These are phyloP conservation scores for Dysphania ambrosioides DNA, from an alignment of 148 eudicot genomes.

Conservation along the genomic window DNA sequence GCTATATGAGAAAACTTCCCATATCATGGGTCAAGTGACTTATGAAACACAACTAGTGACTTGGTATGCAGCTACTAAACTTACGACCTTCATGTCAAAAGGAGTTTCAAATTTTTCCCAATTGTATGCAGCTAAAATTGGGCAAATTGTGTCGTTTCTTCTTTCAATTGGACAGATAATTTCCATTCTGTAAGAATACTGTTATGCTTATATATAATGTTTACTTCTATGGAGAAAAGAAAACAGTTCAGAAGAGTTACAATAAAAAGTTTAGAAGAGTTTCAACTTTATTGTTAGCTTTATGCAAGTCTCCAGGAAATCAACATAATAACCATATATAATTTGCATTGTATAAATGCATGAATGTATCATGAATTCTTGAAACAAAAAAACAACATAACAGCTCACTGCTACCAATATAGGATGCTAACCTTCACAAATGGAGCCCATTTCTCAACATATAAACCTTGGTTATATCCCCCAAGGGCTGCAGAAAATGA, in stretches of 20 bases:
- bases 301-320: neutral
- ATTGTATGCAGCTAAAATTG: neutral
- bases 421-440: constrained; percentile 75
- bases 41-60: neutral
- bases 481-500: constrained; percentile 64
- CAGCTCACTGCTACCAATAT: neutral
- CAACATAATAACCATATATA: neutral
- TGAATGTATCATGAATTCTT: neutral
- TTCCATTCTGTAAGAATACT: neutral
- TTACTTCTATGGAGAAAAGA: neutral
- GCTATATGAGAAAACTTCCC: neutral
- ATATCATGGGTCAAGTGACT: neutral
- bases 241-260: neutral
- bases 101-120: neutral
- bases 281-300: neutral
- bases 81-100: neutral
- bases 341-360: neutral
- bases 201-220: neutral
- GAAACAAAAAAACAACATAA: neutral
- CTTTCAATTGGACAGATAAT: neutral
- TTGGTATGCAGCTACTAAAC: neutral
- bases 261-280: neutral
- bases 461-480: constrained; percentile 78
- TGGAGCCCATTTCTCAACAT: constrained; percentile 97
- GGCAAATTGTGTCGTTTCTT: neutral